A percentile compares a stretch with the other conserved stretches of the same genome.
phyloP scores from a whole-genome alignment of 805 yeast species.

The Cyberlindnera bimundalis region DNA sequence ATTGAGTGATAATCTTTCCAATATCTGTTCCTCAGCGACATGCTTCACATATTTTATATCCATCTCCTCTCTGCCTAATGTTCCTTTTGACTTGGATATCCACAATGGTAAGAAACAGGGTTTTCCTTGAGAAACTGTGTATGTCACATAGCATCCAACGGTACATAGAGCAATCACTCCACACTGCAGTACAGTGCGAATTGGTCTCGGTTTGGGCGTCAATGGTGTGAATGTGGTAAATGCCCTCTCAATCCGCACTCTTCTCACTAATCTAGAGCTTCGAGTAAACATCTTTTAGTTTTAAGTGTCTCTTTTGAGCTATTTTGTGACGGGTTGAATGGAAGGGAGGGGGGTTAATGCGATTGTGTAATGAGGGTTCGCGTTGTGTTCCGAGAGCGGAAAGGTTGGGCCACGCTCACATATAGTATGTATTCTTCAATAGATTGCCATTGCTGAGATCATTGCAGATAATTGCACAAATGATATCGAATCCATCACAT shows the following conservation, averaged over 20 bases:
- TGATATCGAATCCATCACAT: too few species aligned
- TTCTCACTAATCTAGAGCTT: neutral
- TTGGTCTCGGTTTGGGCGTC: conserved; percentile 10
- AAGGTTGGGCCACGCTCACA: too few species aligned
- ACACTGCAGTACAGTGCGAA: conserved; percentile 12
- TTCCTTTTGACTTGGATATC: conserved; percentile 17
- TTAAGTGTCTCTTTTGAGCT: too few species aligned
- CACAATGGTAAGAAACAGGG: conserved; percentile 24
- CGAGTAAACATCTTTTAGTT: neutral
- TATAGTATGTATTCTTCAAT: too few species aligned
- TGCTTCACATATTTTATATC: conserved; percentile 18
- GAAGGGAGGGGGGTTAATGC: too few species aligned
- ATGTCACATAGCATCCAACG: conserved; percentile 17
- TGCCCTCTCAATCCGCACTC: neutral
- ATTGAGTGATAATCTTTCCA: conserved; percentile 24
- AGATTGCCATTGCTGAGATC: too few species aligned
- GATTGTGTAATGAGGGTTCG: too few species aligned
- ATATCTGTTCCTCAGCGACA: conserved; percentile 24
- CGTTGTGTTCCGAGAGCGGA: too few species aligned
- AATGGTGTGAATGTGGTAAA: conserved; percentile 8
- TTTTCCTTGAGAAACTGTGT: conserved; percentile 19
- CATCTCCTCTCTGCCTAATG: conserved; percentile 13
- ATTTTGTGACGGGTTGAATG: too few species aligned
- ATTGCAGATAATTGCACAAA: too few species aligned
- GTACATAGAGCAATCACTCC: conserved; percentile 17